Percentiles rank a stretch among this genome's conserved stretches.
phyloP scores from a whole-genome alignment of 768 basidiomycete genomes.

The Gloeopeniophorella convolvens region DNA sequence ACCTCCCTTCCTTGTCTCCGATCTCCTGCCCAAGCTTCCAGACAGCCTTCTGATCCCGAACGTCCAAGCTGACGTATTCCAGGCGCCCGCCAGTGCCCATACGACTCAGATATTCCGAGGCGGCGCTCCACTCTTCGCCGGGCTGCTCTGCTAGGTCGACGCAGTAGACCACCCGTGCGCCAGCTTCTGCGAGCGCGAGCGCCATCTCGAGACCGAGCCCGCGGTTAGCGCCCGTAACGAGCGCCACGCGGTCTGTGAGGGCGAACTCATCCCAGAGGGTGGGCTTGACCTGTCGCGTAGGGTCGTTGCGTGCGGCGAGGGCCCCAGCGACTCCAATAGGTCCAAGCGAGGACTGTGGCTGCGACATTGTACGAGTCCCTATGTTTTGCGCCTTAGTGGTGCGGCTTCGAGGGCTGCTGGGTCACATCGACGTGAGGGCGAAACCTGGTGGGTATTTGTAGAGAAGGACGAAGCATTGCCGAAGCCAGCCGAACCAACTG shows the following conservation, averaged over 20 bases:
- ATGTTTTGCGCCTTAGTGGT: too few species aligned
- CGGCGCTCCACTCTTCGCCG: slow-evolving; percentile 50
- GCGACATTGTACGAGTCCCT: too few species aligned
- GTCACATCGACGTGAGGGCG: too few species aligned
- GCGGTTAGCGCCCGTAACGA: slow-evolving; percentile 36
- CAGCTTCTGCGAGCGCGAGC: slow-evolving; percentile 63
- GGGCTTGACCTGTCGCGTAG: too few species aligned
- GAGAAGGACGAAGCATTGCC: too few species aligned
- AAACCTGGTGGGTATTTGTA: too few species aligned
- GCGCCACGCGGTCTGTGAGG: slow-evolving; percentile 45
- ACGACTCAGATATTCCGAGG: slow-evolving; percentile 42
- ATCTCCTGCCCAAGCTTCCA: slow-evolving; percentile 55
- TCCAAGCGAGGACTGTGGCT: too few species aligned
- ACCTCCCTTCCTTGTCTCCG: slow-evolving; percentile 57
- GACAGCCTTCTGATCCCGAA: slow-evolving; percentile 52
- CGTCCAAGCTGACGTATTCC: slow-evolving; percentile 62
- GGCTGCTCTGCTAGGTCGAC: slow-evolving; percentile 54
- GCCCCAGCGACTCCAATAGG: too few species aligned
- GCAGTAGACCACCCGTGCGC: slow-evolving; percentile 64
- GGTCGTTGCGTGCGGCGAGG: too few species aligned
- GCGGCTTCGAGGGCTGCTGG: too few species aligned
- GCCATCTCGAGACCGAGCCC: slow-evolving; percentile 83
- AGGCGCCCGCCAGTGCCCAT: slow-evolving; percentile 30
- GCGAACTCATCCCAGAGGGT: slow-evolving; percentile 57
- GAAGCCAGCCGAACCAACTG: too few species aligned